Evolutionary conservation across 176 grass and related monocot species (phyloP), one percentile per base, ranked within the genome.

Genomic region (Poa pratensis): DNA sequence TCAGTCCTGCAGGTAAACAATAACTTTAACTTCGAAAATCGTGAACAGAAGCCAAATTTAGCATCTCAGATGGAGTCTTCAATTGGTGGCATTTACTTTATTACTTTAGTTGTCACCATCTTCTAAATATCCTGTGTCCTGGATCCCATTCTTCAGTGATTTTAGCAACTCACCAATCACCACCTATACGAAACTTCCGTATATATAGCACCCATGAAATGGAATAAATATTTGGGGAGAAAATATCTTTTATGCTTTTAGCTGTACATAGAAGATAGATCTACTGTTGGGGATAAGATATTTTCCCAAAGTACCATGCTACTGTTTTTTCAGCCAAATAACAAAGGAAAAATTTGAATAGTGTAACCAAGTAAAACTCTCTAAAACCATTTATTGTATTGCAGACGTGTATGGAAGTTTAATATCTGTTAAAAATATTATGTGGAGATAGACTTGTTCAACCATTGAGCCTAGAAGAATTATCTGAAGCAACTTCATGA

Each of bases 71-170:
- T 26, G 9, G 48, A 53, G 69, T 42, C 59, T 57, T 39, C 80
- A 76, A 14, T 42, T n/a, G 23, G 24, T 66, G 46, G 28, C 5
- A 61, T 49, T 78, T 81, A 18, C 71, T 74, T 28, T 50, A 74
- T 88, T 61, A 22, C 82, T 81, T 85, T 85, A 76, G 28, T 30
- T 61, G 83, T 90, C 88, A 82, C 79, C 73, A 82, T 90, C 88
- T 73, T 67, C 73, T 9, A 78, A 66, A 73, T 86, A 78, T 78
- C 84, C 32, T 90, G 45, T 23, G 5, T 20, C 16, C 6, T 49
- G 79, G 84, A 58, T 22, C 45, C 79, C 73, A 57, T 34, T n/a
- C 65, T 37, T 60, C 64, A 49, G 64, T 86, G 28, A 53, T 71
- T 74, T 70, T 27, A 42, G 71, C 51, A 89, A 73, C 78, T 89